These are phyloP conservation scores for Fusarium subglutinans DNA, from an alignment of 2,329 filamentous ascomycete genomes.

Conservation along the genomic window DNA sequence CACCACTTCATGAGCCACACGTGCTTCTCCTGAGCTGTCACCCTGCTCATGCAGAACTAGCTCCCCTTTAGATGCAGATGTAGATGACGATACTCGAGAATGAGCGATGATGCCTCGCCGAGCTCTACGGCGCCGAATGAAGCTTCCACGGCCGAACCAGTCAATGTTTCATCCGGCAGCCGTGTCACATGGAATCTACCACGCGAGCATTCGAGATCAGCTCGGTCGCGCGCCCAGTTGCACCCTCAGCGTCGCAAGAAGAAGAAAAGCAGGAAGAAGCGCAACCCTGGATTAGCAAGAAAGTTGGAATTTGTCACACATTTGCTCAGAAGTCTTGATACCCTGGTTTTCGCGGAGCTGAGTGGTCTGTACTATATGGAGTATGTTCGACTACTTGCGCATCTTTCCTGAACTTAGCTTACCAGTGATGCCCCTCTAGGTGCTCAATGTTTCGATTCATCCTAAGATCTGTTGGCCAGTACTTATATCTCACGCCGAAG, in stretches of 20 bases:
- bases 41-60: constrained; percentile 46
- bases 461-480: constrained; percentile 67
- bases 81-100: constrained; percentile 54
- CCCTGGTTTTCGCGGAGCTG: constrained; percentile 70
- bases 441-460: constrained; percentile 72
- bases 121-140: constrained; percentile 50
- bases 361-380: constrained; percentile 76
- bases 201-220: constrained; percentile 17
- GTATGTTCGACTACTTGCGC: constrained; percentile 53
- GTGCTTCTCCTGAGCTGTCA: constrained; percentile 38
- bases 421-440: constrained; percentile 50
- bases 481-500: constrained; percentile 72
- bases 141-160: constrained; percentile 30
- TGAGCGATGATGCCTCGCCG: constrained; percentile 62
- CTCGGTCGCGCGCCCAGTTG: constrained; percentile 36
- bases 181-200: constrained; percentile 32
- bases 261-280: constrained; percentile 50
- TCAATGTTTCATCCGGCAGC: constrained; percentile 19
- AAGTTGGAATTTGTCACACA: constrained; percentile 70
- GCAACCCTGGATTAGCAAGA: constrained; percentile 58
- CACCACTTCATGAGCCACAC: constrained; percentile 39
- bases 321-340: constrained; percentile 69
- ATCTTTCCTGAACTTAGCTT: constrained; percentile 9
- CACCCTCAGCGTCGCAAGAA: constrained; percentile 48
- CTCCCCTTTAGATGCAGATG: constrained; percentile 37